A percentile compares a stretch with the other conserved stretches of the same genome.
phyloP scores from a whole-genome alignment of 2,329 filamentous ascomycete species.

The Penicillium sp. region DNA sequence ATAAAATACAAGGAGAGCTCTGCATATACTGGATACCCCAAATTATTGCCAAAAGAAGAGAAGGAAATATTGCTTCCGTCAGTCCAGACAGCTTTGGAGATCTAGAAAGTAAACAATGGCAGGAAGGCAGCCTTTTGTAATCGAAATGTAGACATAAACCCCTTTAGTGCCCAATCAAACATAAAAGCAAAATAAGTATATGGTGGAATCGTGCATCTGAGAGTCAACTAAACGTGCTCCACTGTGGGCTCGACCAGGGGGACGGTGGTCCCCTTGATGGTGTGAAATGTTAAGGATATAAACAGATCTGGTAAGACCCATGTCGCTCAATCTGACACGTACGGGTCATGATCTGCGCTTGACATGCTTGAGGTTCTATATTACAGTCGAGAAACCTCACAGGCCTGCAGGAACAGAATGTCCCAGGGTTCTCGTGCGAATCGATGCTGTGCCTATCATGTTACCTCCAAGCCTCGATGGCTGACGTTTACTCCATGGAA shows the following conservation, averaged over 20 bases:
- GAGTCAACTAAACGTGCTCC: slow-evolving; percentile 22
- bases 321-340: slow-evolving; percentile 12
- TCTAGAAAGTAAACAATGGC: slow-evolving; percentile 1
- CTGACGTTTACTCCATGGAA: slow-evolving; percentile 1
- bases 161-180: slow-evolving; percentile 14
- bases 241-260: slow-evolving; percentile 23
- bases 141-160: slow-evolving; percentile 5
- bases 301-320: slow-evolving; percentile 16
- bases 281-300: slow-evolving; percentile 14
- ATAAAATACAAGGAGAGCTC: background rate
- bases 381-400: background rate
- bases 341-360: slow-evolving; percentile 5
- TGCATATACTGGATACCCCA: slow-evolving; percentile 4
- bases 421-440: background rate
- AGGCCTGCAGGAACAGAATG: background rate
- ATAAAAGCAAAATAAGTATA: slow-evolving; percentile 20
- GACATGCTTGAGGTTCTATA: background rate
- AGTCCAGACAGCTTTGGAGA: background rate
- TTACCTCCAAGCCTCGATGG: slow-evolving; percentile 1
- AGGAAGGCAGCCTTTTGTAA: slow-evolving; percentile 20
- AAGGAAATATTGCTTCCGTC: background rate
- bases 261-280: slow-evolving; percentile 17
- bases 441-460: background rate
- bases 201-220: slow-evolving; percentile 12
- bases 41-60: slow-evolving; percentile 8